A percentile compares a stretch with the other conserved stretches of the same genome.
Conservation (phyloP, 495 filamentous ascomycete genomes). For the Xylaria palmicola region DNA sequence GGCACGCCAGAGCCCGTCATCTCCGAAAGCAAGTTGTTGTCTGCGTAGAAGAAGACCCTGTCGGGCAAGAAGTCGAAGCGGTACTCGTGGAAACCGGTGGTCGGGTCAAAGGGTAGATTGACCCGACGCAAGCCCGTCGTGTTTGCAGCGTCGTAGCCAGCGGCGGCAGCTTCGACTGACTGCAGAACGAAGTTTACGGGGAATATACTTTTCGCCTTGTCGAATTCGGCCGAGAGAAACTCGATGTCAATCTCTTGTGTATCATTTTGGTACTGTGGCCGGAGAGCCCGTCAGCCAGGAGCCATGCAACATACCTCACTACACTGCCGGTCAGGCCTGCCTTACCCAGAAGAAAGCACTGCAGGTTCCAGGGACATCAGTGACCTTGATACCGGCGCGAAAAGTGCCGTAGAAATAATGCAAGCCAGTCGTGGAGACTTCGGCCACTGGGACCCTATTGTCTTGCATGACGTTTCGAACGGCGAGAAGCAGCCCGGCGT, state of each 20-base stretch:
- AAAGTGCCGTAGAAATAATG: slow-evolving; percentile 68
- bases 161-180: slow-evolving; percentile 51
- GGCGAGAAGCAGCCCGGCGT: slow-evolving; percentile 59
- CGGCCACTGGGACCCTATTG: slow-evolving; percentile 56
- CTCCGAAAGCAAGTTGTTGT: slow-evolving; percentile 51
- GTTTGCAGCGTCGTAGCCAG: slow-evolving; percentile 56
- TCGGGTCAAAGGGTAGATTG: slow-evolving; percentile 61
- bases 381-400: slow-evolving; percentile 62
- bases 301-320: neutral
- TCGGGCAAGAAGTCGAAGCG: slow-evolving; percentile 70
- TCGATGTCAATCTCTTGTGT: slow-evolving; percentile 81
- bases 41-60: slow-evolving; percentile 63
- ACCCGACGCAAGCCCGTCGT: slow-evolving; percentile 55
- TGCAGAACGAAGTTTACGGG: slow-evolving; percentile 74
- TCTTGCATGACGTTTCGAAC: slow-evolving; percentile 51
- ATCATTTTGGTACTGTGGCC: slow-evolving; percentile 65
- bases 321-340: neutral
- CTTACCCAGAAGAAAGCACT: slow-evolving; percentile 75
- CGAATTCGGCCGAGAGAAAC: slow-evolving; percentile 63
- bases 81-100: slow-evolving; percentile 65
- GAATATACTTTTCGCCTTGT: slow-evolving; percentile 40
- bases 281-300: neutral
- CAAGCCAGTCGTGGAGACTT: slow-evolving; percentile 55
- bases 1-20: slow-evolving; percentile 60
- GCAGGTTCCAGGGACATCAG: slow-evolving; percentile 62